Evolutionary conservation across 1,284 basidiomycete species (phyloP), one percentile per base, ranked within the genome.

Genomic region (Cutaneotrichosporon sp.): DNA sequence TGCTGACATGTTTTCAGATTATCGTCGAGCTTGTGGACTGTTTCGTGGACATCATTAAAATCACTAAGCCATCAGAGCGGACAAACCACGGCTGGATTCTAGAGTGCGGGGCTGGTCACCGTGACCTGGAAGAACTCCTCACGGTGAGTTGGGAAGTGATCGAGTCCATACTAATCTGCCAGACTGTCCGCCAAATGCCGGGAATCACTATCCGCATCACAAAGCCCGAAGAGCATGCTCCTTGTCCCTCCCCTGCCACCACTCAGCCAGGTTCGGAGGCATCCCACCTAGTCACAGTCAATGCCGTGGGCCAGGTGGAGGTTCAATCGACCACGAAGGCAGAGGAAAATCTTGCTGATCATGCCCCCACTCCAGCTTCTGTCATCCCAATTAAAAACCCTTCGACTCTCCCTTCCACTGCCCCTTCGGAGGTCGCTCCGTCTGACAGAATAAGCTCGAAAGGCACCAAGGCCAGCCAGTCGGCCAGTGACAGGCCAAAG

Each of bases 1-100:
- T 13, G 2, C 57, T 36, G 14, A 65, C 47, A 14, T 8, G 5
- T 36, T 36, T 13, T 36, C 62, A 76, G 75, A 70, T 76, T 56
- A 55, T 76, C 5, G 70, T 70, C 4, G 34, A 40, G 2, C 64
- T 78, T 5, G 71, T 70, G 40, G 67, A 73, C 21, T 70, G 53
- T 63, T 73, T 72, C 36, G 70, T 61, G 0, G 76, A 78, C n/a
- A 60, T 75, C 10, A 56, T 67, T 34, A 14, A 47, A 14, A 14
- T 50, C 38, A 5, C 52, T 55, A 18, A 51, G 5, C 58, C 58
- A 4, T 60, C 50, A 5, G 34, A 52, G 36, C 47, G 40, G 22
- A 60, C 58, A 61, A 59, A 30, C 65, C 68, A 6, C 69, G 69
- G 74, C 49, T 75, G 42, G 66, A 70, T 59, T 40, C 65, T 68